A percentile compares a stretch with the other conserved stretches of the same genome.
Evolutionary conservation across 2,329 filamentous ascomycete genomes (phyloP).

Genomic region (Colletotrichum tamarilloi): DNA sequence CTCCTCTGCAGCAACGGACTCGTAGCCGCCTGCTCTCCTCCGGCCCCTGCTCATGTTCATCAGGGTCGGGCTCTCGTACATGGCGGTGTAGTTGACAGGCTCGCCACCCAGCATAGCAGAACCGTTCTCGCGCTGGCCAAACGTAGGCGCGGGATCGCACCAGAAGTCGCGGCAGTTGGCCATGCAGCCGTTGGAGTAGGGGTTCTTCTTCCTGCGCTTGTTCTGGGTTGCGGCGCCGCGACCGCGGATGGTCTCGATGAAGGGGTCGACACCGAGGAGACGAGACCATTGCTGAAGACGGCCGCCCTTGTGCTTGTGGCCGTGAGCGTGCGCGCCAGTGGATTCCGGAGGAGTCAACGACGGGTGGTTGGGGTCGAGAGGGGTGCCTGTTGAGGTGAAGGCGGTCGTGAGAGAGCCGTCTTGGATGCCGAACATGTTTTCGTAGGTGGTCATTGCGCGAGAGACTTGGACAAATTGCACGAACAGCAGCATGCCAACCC

Average conservation of each 20-base stretch:
- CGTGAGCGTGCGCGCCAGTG: slow-evolving; percentile 51
- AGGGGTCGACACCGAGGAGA: slow-evolving; percentile 90
- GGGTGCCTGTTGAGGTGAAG: slow-evolving; percentile 81
- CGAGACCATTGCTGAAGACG: slow-evolving; percentile 84
- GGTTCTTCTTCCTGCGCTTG: slow-evolving; percentile 75
- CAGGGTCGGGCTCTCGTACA: slow-evolving; percentile 86
- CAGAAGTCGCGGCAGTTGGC: slow-evolving; percentile 97
- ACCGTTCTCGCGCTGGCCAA: slow-evolving; percentile 79
- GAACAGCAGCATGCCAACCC: slow-evolving; percentile 96
- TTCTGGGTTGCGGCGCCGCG: slow-evolving; percentile 73
- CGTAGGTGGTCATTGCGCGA: slow-evolving; percentile 93
- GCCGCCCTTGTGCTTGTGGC: slow-evolving; percentile 68
- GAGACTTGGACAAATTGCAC: slow-evolving; percentile 95
- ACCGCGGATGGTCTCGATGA: slow-evolving; percentile 91
- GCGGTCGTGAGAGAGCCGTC: slow-evolving; percentile 75
- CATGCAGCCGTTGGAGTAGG: slow-evolving; percentile 85
- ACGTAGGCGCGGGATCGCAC: slow-evolving; percentile 88
- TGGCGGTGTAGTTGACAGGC: slow-evolving; percentile 83
- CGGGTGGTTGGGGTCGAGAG: slow-evolving; percentile 74
- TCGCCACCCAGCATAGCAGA: slow-evolving; percentile 81
- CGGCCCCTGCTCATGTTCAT: slow-evolving; percentile 66
- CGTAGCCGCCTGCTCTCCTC: slow-evolving; percentile 67
- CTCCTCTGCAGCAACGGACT: slow-evolving; percentile 70
- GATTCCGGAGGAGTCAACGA: slow-evolving; percentile 66
- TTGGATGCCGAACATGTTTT: slow-evolving; percentile 89